A percentile compares a stretch with the other conserved stretches of the same genome.
phyloP scores from a whole-genome alignment of 352 stramenopile genomes.

The Pythium apleroticum region DNA sequence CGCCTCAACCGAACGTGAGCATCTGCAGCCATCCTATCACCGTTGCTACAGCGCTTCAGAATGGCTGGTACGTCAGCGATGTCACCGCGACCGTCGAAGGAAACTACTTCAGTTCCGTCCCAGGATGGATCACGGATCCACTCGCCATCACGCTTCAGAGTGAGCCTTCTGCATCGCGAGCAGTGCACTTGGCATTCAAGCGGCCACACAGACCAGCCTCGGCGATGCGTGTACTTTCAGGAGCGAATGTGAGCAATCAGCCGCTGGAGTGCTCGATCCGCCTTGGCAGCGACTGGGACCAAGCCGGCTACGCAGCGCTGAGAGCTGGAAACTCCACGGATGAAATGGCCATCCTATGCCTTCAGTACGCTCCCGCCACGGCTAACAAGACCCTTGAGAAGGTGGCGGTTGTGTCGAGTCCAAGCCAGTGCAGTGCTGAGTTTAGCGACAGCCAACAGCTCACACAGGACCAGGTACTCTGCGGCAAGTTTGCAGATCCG shows the following conservation, averaged over 20 bases:
- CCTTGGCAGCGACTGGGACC: not conserved
- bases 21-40: conserved; percentile 11
- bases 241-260: not conserved
- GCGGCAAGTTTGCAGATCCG: not conserved
- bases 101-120: not conserved
- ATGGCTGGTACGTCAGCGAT: conserved; percentile 20
- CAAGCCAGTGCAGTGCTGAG: not conserved
- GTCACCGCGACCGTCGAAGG: not conserved
- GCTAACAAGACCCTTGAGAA: not conserved
- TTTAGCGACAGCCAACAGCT: not conserved
- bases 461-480: not conserved
- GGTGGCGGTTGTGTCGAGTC: not conserved
- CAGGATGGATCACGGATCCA: conserved; percentile 13
- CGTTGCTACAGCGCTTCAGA: not conserved
- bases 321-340: not conserved
- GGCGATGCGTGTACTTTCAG: not conserved
- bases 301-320: not conserved
- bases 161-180: not conserved
- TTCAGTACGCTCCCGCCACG: not conserved
- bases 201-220: not conserved
- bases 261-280: not conserved
- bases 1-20: not conserved
- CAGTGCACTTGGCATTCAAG: conserved; percentile 13
- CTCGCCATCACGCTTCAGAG: not conserved
- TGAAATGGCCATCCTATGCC: not conserved